Base-by-base conservation (phyloP, 2,329 filamentous ascomycete genomes). In the Colletotrichum kahawae region DNA sequence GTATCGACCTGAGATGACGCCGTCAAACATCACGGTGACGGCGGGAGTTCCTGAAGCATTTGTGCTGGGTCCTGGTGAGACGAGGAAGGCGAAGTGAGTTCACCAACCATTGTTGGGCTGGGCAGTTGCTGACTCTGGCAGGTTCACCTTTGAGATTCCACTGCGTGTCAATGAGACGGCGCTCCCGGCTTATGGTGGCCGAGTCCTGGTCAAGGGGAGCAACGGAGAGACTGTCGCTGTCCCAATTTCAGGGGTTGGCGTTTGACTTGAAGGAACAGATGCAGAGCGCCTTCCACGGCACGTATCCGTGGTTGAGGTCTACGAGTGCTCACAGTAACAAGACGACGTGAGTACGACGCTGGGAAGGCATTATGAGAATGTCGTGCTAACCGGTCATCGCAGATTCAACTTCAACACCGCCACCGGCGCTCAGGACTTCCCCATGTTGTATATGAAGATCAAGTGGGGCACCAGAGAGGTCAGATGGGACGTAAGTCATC, bases 121-220 rank as follows among this genome's bases (percentile, higher is more conserved):
- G 7, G 6, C 3, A 13, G 5, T 4, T 21, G 51, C 65, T 73
- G 27, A 70, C 43, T 10, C 12, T 48, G 14, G 18, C 21, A 76
- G 74, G 7, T 71, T 76, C 43, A 31, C 67, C 10, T 81, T 84
- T 56, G 78, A 79, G 21, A 78, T 77, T 4, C 82, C 82, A 9
- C 38, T 71, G 27, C 78, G 78, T 27, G 80, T 82, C 59, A 81
- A 82, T 33, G 33, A 79, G 6, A 78, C 77, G 2, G 79, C 77
- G 3, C 72, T 85, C 16, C 83, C 82, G 4, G 75, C 82, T 7
- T 84, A 84, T 62, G 81, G 81, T 33, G 83, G 83, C 24, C 82
- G 81, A 59, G 78, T 84, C 14, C 74, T 82, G 29, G 76, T 84
- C 70, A 79, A 79, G 31, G 79, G 79, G 10, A 80, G 79, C 73